phyloP scores from a whole-genome alignment of 352 stramenopile genomes.

The Pythium oligandrum region DNA sequence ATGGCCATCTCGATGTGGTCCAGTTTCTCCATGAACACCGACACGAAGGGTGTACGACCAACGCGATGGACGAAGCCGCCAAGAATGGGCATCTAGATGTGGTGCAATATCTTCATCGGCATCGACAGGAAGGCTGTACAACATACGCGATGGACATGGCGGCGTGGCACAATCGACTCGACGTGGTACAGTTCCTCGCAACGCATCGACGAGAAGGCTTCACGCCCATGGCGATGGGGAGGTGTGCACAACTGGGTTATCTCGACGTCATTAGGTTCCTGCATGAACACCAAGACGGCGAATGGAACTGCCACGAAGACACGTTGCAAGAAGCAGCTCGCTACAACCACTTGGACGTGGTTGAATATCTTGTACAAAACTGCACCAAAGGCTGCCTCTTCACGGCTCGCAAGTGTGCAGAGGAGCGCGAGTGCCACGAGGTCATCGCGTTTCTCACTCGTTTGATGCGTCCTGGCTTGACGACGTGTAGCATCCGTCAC shows the following conservation, averaged over 20 bases:
- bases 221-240: slow-evolving; percentile 2
- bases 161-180: not conserved
- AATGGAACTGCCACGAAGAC: slow-evolving; percentile 5
- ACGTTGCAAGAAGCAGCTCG: slow-evolving; percentile 1
- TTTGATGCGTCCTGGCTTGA: not conserved
- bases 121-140: slow-evolving; percentile 4
- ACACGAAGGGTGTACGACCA: slow-evolving; percentile 3
- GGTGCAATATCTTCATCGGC: slow-evolving; percentile 1
- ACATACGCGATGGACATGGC: slow-evolving; percentile 5
- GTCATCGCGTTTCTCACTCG: not conserved
- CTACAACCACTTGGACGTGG: not conserved
- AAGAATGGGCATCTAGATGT: slow-evolving; percentile 5
- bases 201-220: slow-evolving; percentile 5
- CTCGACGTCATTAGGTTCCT: slow-evolving; percentile 1
- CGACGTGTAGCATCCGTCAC: not conserved
- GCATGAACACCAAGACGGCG: not conserved
- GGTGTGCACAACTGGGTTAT: not conserved
- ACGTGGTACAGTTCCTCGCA: slow-evolving; percentile 2
- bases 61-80: slow-evolving; percentile 5
- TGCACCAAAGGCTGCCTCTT: slow-evolving; percentile 7
- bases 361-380: slow-evolving; percentile 1
- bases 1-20: slow-evolving; percentile 3
- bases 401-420: slow-evolving; percentile 1
- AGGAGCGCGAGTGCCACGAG: not conserved
- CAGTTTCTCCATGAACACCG: slow-evolving; percentile 5